Percentiles rank a stretch among this genome's conserved stretches.
These are phyloP conservation scores for Clitoria ternatea DNA, from an alignment of 306 rosid species.

Conservation along the genomic window DNA sequence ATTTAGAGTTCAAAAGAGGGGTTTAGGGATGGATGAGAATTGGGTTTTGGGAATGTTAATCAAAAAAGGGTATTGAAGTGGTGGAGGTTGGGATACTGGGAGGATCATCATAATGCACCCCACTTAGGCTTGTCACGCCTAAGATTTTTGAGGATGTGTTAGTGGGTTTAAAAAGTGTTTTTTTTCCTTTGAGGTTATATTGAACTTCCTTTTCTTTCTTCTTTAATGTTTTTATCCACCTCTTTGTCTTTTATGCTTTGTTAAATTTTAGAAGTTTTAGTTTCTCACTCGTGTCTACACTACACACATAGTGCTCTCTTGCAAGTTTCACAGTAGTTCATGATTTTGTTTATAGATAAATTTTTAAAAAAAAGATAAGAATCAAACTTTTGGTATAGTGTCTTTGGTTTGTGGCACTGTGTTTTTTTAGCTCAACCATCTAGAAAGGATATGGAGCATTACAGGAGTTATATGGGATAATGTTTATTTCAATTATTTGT, in stretches of 20 bases:
- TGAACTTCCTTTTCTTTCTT: slow-evolving; percentile 1
- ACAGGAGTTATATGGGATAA: not conserved
- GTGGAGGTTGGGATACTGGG: slow-evolving; percentile 24
- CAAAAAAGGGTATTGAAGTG: not conserved
- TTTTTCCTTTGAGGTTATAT: slow-evolving; percentile 21
- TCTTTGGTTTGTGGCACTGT: not conserved
- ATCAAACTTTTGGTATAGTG: not conserved
- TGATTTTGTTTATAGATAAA: not conserved
- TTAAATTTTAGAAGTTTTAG: not conserved
- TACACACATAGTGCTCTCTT: not conserved
- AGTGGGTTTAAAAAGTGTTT: slow-evolving; percentile 49
- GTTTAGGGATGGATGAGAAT: slow-evolving; percentile 3
- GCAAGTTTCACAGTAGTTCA: not conserved
- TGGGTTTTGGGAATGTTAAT: slow-evolving; percentile 15
- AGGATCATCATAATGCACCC: slow-evolving; percentile 62
- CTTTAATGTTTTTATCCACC: not conserved
- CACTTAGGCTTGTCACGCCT: slow-evolving; percentile 78
- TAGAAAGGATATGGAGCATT: not conserved
- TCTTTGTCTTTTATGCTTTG: slow-evolving; percentile 13
- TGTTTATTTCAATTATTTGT: not conserved
- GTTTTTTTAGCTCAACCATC: too few species aligned
- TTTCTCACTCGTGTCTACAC: too few species aligned
- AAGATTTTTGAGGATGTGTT: slow-evolving; percentile 46
- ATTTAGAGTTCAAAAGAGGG: too few species aligned
- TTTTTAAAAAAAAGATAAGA: not conserved